Evolutionary conservation across 177 flowering plant genomes (phyloP), one percentile per base, ranked within the genome.

Genomic region (Vitis hybrid): DNA sequence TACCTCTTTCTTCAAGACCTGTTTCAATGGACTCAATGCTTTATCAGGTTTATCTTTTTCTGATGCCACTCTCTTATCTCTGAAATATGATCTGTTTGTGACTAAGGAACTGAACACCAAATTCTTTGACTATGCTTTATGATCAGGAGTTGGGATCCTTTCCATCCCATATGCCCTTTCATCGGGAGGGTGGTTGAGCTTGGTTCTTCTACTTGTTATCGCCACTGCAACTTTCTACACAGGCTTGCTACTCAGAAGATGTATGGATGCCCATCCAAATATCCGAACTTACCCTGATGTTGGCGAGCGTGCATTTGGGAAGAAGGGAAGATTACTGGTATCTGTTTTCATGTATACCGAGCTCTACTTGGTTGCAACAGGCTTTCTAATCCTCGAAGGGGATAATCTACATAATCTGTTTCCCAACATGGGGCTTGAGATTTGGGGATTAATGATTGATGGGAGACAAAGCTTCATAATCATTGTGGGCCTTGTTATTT

Each of bases 121-220:
- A 23, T 64, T 2, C 4, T 18, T 62, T 2, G 18, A 2, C 45
- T 64, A 58, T 55, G 50, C 14, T 62, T 68, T 54, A 23, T 34
- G 45, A 34, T 56, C 82, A 88, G 92, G 92, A 65, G 79, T 87
- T 54, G 92, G 90, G 48, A 78, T 88, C 34, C 69, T 88, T 6
- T 83, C 92, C 59, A 60, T 77, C 4, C 89, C 90, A 19, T 87
- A 79, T 74, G 92, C 92, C 39, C 64, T 86, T 50, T 66, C 91
- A 23, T 65, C 79, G 12, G 89, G 89, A 74, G 91, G 91, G 11
- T 88, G 92, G 90, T 13, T 82, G 62, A 82, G 87, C 75, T 72
- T 88, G 69, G 61, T 76, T 1, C 71, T 83, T 5, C 80, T 88
- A 1, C 70, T 87, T n/a, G 6, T 72, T 0, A 72, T 85, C 17